Evolutionary conservation across 352 stramenopile species (phyloP), one percentile per base, ranked within the genome.

Genomic region (Pythium guiyangense): DNA sequence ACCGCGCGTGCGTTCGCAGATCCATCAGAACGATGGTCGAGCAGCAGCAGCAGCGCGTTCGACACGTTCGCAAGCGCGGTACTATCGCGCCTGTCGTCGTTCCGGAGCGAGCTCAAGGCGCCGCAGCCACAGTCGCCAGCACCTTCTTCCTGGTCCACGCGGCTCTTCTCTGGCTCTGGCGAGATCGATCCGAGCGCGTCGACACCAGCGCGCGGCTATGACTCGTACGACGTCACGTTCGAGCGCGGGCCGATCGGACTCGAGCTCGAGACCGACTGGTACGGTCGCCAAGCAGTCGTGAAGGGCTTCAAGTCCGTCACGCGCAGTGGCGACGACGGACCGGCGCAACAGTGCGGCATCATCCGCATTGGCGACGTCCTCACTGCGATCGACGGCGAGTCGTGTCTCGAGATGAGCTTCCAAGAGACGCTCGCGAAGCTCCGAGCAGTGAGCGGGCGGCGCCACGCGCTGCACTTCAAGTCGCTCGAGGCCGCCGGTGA

Each of bases 251-350:
- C 79, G 29, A 81, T 88, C 22, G 79, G 79, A 6, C 58, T 90
- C 1, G 69, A 88, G 50, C 77, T 90, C 6, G 79, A 88, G 60
- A 90, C 79, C 9, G 79, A 90, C 54, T 88, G 77, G 77, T 90
- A 90, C 46, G 79, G 77, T 15, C 73, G 77, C 10, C 79, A 90
- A 39, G 79, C 74, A 3, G 79, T 90, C 8, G 79, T 90, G 11
- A 90, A 88, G 58, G 79, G 79, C 1, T 90, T 90, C 37, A 67
- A 73, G 18, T 12, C 31, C 2, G 31, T 37, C 4, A 34, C 29
- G 31, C 31, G 31, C 31, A 37, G 6, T 37, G 56, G 60, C 61
- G 59, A 74, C 14, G 77, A 88, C 39, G 77, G 79, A 1, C 71
- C 66, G 10, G 79, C 79, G 1, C 77, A 82, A 27, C 62, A 57